Percentiles rank a stretch among this genome's conserved stretches.
phyloP scores from a whole-genome alignment of 148 eudicot genomes.

The Chenopodium formosanum region DNA sequence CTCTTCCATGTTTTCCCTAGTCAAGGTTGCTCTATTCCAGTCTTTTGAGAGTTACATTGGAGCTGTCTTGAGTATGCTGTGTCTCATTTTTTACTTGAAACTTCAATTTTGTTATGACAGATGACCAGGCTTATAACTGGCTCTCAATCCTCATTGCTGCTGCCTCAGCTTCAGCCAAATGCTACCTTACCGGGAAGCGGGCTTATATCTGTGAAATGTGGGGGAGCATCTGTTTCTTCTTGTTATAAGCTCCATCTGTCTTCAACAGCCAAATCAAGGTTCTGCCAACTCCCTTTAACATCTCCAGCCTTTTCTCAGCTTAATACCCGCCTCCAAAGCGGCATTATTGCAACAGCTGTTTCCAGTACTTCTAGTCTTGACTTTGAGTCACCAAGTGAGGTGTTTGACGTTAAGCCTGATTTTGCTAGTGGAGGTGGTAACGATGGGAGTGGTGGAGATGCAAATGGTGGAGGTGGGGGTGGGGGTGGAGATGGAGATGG shows the following conservation, averaged over 20 bases:
- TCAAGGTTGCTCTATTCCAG: not conserved
- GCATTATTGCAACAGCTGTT: slow-evolving; percentile 25
- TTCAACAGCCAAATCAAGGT: slow-evolving; percentile 17
- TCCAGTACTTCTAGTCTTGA: slow-evolving; percentile 35
- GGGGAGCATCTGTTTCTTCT: slow-evolving; percentile 22
- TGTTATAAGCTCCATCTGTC: slow-evolving; percentile 18
- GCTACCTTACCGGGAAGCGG: slow-evolving; percentile 18
- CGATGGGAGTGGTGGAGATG: slow-evolving; percentile 25
- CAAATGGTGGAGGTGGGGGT: slow-evolving; percentile 36
- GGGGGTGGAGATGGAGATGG: slow-evolving; percentile 50
- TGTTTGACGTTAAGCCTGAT: slow-evolving; percentile 35
- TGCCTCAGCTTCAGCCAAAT: slow-evolving; percentile 36
- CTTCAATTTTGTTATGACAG: slow-evolving; percentile 21
- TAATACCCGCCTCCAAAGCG: slow-evolving; percentile 5
- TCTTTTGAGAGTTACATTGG: not conserved
- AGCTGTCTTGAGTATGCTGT: not conserved
- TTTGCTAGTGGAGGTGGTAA: slow-evolving; percentile 48
- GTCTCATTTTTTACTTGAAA: not conserved
- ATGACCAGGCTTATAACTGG: slow-evolving; percentile 36
- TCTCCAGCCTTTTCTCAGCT: slow-evolving; percentile 9
- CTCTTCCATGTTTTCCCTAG: not conserved
- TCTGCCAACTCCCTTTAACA: slow-evolving; percentile 8
- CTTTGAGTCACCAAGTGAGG: slow-evolving; percentile 22
- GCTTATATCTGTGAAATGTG: slow-evolving; percentile 1
- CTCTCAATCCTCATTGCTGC: slow-evolving; percentile 41